Conservation (phyloP, 306 rosid genomes). For the Citrullus mucosospermus region DNA sequence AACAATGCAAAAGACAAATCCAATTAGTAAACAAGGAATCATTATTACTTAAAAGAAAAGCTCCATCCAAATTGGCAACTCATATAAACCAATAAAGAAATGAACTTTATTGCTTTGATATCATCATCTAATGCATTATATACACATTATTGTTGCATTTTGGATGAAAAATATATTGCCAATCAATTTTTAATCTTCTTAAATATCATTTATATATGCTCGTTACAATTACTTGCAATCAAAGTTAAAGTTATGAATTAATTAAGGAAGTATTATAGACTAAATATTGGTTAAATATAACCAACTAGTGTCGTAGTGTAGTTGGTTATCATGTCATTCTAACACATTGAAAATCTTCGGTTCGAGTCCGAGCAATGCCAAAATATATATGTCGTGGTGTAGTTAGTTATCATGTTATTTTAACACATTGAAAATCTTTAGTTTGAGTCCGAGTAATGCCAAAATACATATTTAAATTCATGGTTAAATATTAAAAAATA, state of each 20-base stretch:
- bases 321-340: no score
- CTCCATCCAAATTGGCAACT: background rate
- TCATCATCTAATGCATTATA: background rate
- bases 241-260: background rate
- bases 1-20: background rate
- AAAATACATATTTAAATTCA: no score
- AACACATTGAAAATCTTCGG: no score
- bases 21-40: background rate
- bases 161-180: background rate
- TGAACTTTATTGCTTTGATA: background rate
- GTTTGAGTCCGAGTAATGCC: no score
- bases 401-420: no score
- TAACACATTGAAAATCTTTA: no score
- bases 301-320: no score
- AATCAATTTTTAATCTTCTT: background rate
- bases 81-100: background rate
- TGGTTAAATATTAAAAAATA: no score
- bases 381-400: no score
- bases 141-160: background rate
- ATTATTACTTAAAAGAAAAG: background rate
- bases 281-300: background rate
- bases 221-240: background rate
- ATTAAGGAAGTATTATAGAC: background rate
- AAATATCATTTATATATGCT: background rate
- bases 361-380: no score